Evolutionary conservation across 306 rosid genomes (phyloP).

Genomic region (Fagus sylvatica): DNA sequence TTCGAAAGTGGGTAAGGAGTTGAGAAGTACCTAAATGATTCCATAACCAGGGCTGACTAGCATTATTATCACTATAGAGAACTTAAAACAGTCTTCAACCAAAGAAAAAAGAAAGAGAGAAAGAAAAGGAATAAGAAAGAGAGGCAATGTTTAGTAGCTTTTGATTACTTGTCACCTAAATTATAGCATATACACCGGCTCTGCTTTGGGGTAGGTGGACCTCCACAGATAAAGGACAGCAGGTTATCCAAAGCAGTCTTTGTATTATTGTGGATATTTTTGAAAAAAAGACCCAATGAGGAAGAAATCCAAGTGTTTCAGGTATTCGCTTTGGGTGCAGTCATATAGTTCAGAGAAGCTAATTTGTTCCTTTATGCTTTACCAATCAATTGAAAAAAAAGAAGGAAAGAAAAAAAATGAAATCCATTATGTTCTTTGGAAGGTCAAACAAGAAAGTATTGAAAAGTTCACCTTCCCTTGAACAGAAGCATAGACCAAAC

Average conservation of each 20-base stretch:
- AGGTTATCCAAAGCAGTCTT: not conserved
- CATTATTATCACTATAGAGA: not conserved
- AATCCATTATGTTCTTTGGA: not conserved
- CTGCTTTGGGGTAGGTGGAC: not conserved
- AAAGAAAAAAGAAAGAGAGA: not conserved
- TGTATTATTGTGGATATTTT: not conserved
- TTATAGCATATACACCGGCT: not conserved
- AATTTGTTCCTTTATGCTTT: not conserved
- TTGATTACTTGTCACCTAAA: not conserved
- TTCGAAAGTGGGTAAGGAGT: constrained; percentile 52
- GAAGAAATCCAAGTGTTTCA: not conserved
- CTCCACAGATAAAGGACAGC: not conserved
- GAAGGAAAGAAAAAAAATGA: not conserved
- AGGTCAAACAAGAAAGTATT: not conserved
- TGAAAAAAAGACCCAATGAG: not conserved
- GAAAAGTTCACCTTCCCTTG: not conserved
- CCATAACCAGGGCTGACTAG: constrained; percentile 7
- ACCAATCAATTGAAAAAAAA: not conserved
- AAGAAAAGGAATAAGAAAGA: too few relatives aligned
- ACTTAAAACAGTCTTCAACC: not conserved
- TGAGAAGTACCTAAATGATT: constrained; percentile 52
- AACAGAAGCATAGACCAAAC: not conserved
- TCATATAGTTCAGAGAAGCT: not conserved
- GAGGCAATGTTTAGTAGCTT: not conserved
- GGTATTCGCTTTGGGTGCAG: not conserved